Evolutionary conservation across 768 basidiomycete genomes (phyloP).

Genomic region (Coprinopsis cinerea): DNA sequence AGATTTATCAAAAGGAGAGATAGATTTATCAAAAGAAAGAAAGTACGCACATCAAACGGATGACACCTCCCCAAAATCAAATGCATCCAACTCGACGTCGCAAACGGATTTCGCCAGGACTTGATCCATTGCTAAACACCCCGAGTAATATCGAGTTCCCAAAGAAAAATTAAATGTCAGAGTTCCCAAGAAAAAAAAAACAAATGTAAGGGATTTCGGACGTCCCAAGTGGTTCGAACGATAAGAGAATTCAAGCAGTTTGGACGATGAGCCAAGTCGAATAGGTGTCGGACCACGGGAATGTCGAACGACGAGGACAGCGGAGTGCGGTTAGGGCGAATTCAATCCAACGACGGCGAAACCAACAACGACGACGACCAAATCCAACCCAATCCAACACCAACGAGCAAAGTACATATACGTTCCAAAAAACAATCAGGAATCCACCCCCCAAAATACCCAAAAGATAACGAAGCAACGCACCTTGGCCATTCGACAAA

Average conservation of each 20-base stretch:
- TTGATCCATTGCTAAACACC: slow-evolving; percentile 20
- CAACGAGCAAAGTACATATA: too few relatives aligned
- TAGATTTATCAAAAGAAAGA: background rate
- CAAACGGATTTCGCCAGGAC: slow-evolving; percentile 24
- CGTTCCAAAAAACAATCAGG: too few relatives aligned
- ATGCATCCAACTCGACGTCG: slow-evolving; percentile 27
- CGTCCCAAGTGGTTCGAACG: too few relatives aligned
- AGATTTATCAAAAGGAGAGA: background rate
- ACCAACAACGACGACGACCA: too few relatives aligned
- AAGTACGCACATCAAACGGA: slow-evolving; percentile 25
- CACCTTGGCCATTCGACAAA: slow-evolving; percentile 25
- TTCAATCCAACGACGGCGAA: too few relatives aligned
- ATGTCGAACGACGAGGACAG: background rate
- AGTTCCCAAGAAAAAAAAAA: too few relatives aligned
- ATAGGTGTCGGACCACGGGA: too few relatives aligned
- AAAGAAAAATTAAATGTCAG: background rate
- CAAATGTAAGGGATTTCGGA: background rate
- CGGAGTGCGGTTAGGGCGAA: background rate
- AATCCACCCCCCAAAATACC: background rate
- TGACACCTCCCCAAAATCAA: slow-evolving; percentile 23
- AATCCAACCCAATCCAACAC: too few relatives aligned
- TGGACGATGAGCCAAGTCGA: too few relatives aligned
- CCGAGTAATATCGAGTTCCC: background rate
- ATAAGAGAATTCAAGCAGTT: too few relatives aligned
- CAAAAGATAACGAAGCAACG: background rate